phyloP scores from a whole-genome alignment of 441 rosid genomes.

The Eruca vesicaria region DNA sequence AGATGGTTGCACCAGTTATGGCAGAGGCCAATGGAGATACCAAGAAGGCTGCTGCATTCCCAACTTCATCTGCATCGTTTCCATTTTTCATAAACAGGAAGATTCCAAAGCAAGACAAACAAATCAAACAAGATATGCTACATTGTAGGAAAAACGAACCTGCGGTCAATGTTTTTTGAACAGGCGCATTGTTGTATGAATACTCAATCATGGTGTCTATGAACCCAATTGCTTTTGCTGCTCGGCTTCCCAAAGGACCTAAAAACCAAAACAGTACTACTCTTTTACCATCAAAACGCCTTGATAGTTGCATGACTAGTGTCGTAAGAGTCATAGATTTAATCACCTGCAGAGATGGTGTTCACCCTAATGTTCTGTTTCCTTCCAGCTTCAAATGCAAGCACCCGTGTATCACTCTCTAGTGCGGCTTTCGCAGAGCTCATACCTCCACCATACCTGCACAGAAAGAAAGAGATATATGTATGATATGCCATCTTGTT shows the following conservation, averaged over 20 bases:
- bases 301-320: background rate
- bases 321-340: background rate
- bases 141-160: slow-evolving; percentile 41
- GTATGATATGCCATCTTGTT: too few relatives aligned
- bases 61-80: slow-evolving; percentile 74
- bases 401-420: slow-evolving; percentile 89
- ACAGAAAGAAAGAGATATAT: slow-evolving; percentile 9
- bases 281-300: background rate
- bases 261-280: background rate
- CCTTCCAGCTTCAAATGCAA: slow-evolving; percentile 98
- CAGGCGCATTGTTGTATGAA: slow-evolving; percentile 68
- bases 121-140: background rate
- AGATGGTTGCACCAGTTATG: slow-evolving; percentile 75
- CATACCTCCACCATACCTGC: slow-evolving; percentile 99
- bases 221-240: slow-evolving; percentile 91
- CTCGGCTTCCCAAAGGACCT: slow-evolving; percentile 90
- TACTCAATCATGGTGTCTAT: slow-evolving; percentile 83
- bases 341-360: slow-evolving; percentile 56
- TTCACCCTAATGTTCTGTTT: slow-evolving; percentile 90
- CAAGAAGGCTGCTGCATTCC: slow-evolving; percentile 84
- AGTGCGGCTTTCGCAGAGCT: slow-evolving; percentile 98
- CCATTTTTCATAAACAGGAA: background rate
- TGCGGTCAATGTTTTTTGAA: slow-evolving; percentile 85
- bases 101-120: background rate
- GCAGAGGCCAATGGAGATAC: slow-evolving; percentile 87